A percentile compares a stretch with the other conserved stretches of the same genome.
phyloP scores from a whole-genome alignment of 176 grass and related monocot species.

The Olyra latifolia region DNA sequence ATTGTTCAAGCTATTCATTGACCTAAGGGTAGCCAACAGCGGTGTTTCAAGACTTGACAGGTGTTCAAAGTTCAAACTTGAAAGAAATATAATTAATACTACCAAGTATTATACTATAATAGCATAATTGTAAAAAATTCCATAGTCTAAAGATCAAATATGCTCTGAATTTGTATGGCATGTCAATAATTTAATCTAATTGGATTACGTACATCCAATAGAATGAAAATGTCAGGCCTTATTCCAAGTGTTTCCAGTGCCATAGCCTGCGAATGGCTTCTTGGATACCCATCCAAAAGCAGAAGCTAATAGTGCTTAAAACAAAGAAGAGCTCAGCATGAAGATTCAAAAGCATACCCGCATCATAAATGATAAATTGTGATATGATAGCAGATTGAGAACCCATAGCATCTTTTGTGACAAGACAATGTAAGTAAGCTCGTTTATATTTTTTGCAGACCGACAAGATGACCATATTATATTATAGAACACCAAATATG shows the following conservation, averaged over 20 bases:
- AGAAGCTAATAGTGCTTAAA: no score
- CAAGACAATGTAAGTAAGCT: no score
- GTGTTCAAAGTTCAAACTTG: no score
- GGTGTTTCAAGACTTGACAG: no score
- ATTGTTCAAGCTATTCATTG: constrained; percentile 6
- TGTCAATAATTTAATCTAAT: neutral
- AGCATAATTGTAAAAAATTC: neutral
- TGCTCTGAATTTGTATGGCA: neutral
- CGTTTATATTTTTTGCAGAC: no score
- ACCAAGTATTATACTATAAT: neutral
- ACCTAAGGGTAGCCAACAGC: neutral
- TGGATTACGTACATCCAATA: constrained; percentile 71
- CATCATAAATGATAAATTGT: no score
- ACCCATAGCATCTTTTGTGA: no score
- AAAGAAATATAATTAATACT: constrained; percentile 1
- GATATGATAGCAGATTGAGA: no score
- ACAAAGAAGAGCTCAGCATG: no score
- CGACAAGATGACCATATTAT: no score
- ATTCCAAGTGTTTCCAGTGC: constrained; percentile 80
- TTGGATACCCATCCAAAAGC: constrained; percentile 94
- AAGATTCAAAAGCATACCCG: no score
- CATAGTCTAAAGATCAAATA: neutral
- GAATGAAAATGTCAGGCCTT: constrained; percentile 80
- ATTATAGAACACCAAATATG: no score
- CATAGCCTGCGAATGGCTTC: constrained; percentile 90